Conservation (phyloP, 306 rosid species). For the Castanopsis chinensis region DNA sequence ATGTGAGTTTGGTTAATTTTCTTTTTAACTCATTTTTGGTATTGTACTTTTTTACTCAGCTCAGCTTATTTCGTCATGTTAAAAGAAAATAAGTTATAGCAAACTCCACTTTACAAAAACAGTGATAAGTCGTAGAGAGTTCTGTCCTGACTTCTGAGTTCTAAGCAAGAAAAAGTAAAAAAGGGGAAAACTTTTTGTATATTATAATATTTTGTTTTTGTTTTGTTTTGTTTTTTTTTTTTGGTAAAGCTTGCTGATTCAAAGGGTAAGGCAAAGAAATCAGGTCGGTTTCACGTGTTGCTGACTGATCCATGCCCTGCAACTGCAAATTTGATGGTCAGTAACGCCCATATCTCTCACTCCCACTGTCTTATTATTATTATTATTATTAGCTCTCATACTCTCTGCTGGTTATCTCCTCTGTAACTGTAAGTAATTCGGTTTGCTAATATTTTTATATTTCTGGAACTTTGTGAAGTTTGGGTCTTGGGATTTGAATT, state of each 20-base stretch:
- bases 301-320: conserved; percentile 9
- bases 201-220: too few relatives aligned
- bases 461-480: conserved; percentile 1
- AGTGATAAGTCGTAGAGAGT: too few relatives aligned
- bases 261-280: neutral
- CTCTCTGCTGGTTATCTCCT: neutral
- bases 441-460: neutral
- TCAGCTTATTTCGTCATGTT: too few relatives aligned
- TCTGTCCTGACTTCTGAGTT: too few relatives aligned
- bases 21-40: too few relatives aligned
- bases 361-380: neutral
- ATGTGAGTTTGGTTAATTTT: too few relatives aligned
- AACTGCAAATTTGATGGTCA: conserved; percentile 20
- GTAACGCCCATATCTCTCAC: conserved; percentile 13
- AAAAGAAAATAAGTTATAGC: too few relatives aligned
- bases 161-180: too few relatives aligned
- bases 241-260: neutral
- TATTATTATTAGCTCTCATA: neutral
- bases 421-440: neutral
- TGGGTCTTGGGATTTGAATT: conserved; percentile 17
- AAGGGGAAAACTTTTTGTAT: too few relatives aligned
- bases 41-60: too few relatives aligned
- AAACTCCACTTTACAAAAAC: too few relatives aligned
- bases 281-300: conserved; percentile 9
- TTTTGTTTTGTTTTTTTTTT: neutral